Evolutionary conservation across 169 alveolate species (phyloP).

Genomic region (Cryptosporidium andersoni): DNA sequence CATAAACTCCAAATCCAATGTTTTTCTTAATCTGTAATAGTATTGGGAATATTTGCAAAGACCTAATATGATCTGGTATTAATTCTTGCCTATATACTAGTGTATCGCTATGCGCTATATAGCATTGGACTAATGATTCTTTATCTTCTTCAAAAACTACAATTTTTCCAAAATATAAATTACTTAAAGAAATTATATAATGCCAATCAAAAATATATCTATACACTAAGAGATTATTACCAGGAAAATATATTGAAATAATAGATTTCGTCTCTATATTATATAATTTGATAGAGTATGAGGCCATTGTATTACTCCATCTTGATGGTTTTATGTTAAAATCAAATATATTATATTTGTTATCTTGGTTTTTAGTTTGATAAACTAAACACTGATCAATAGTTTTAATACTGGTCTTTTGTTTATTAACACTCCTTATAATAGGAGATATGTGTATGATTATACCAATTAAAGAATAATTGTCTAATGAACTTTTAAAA

Average conservation of each 20-base stretch:
- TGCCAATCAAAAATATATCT: conserved; percentile 56
- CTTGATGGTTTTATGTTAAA: too few species aligned
- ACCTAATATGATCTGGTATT: neutral
- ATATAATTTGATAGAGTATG: too few species aligned
- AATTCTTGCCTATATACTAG: neutral
- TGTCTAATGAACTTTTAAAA: too few species aligned
- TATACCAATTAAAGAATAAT: neutral
- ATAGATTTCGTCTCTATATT: too few species aligned
- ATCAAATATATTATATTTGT: too few species aligned
- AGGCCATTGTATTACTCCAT: too few species aligned
- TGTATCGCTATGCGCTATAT: conserved; percentile 17
- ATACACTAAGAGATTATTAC: neutral
- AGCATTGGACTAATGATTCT: neutral
- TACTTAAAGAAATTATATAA: conserved; percentile 4
- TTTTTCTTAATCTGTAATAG: conserved; percentile 35
- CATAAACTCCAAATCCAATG: conserved; percentile 61
- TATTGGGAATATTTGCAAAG: neutral
- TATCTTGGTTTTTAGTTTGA: too few species aligned
- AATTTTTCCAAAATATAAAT: conserved; percentile 26
- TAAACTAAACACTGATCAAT: too few species aligned
- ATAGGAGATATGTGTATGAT: conserved; percentile 3
- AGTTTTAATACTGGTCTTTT: too few species aligned
- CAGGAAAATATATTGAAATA: conserved; percentile 31
- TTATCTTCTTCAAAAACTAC: neutral
- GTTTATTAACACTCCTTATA: neutral